Base-by-base conservation (phyloP, 768 basidiomycete species). In the Calocybe gangraenosa region DNA sequence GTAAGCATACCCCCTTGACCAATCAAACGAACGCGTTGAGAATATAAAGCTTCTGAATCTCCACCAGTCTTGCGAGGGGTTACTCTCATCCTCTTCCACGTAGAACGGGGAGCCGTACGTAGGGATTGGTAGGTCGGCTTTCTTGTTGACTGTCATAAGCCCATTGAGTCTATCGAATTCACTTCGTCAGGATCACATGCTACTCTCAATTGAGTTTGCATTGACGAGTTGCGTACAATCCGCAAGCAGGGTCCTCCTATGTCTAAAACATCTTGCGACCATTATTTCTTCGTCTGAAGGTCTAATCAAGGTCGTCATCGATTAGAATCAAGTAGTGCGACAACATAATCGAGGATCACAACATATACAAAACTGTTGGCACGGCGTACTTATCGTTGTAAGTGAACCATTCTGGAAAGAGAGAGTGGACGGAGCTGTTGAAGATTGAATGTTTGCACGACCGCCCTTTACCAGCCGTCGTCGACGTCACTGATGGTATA, bases 201-300 rank as follows among this genome's bases (percentile, higher is more conserved):
- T 47, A 87, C 93, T 93, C 71, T 96, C 92, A 45, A 98, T 98
- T 10, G 92, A 94, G 58, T 97, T 97, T 1, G 94, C 94, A 64
- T 99, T 99, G 23, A 97, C 95, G 1, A 99, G 74, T 61, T 98
- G 96, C 1, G 91, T 91, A 50, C 90, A 90, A 64, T 98, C 95
- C 10, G 69, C 70, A 15, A 97, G 67, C 6, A 97, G 66, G 1
- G 76, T 67, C 44, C 5, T 98, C 93, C 91, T 93, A 97, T 22
- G 71, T 63, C 74, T 90, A 88, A 91, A 42, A 91, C 67, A 49
- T 92, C 89, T 63, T 86, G 81, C 7, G 87, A 85, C 84, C 85
- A 98, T 92, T 40, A 98, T 68, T 39, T 96, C 93, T 63, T 98
- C 95, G 68, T 99, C 95, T 98, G 62, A 19, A 33, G 20, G 7